A percentile compares a stretch with the other conserved stretches of the same genome.
phyloP scores from a whole-genome alignment of 1,139 yeast species.

The Nadsonia commutata region DNA sequence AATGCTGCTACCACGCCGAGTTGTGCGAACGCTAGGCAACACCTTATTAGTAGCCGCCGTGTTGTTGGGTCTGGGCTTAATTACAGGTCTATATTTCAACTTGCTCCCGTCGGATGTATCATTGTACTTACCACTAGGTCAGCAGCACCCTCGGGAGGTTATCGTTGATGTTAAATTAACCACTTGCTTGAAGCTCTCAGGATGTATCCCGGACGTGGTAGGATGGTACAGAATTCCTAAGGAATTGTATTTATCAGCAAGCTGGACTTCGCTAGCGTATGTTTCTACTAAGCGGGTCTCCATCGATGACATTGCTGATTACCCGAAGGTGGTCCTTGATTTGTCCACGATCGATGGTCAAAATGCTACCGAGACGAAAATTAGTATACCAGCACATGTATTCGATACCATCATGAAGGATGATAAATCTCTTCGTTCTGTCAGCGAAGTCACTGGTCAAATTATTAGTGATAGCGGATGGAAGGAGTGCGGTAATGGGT shows the following conservation, averaged over 20 bases:
- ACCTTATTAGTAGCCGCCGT: background rate
- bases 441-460: constrained; percentile 1
- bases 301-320: background rate
- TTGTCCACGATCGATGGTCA: background rate
- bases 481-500: constrained; percentile 26
- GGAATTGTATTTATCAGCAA: background rate
- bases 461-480: constrained; percentile 20
- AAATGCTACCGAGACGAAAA: background rate
- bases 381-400: no score
- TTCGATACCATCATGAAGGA: no score
- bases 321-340: background rate
- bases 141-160: background rate
- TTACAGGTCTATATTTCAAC: background rate
- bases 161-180: background rate
- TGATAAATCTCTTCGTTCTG: no score
- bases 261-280: background rate
- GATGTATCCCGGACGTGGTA: background rate
- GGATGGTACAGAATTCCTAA: background rate
- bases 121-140: background rate
- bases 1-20: background rate
- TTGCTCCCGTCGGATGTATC: background rate
- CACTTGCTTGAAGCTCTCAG: background rate
- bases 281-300: background rate
- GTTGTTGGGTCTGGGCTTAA: background rate
- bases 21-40: background rate